Evolutionary conservation across 768 basidiomycete genomes (phyloP).

Genomic region (Auricularia heimuer): DNA sequence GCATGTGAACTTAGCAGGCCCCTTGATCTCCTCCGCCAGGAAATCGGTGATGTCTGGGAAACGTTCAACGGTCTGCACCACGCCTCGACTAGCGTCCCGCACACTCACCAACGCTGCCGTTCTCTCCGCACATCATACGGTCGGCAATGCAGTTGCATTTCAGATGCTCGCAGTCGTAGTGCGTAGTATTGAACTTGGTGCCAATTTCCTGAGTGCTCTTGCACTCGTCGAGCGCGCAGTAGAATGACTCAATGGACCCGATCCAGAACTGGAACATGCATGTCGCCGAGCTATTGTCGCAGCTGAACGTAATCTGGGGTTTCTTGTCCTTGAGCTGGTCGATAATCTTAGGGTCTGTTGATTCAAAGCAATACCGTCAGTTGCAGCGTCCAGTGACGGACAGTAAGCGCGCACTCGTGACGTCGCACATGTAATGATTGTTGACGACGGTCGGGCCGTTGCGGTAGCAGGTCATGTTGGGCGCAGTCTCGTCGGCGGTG

Average conservation of each 20-base stretch:
- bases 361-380: not conserved
- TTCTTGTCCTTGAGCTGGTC: constrained; percentile 86
- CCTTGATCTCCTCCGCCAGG: constrained; percentile 77
- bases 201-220: constrained; percentile 29
- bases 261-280: constrained; percentile 99
- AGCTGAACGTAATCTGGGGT: constrained; percentile 95
- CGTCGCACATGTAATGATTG: constrained; percentile 97
- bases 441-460: constrained; percentile 89
- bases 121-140: constrained; percentile 90
- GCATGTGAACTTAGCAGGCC: constrained; percentile 84
- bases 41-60: constrained; percentile 85
- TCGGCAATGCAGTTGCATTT: constrained; percentile 90
- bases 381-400: not conserved
- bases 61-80: too few relatives aligned
- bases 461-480: constrained; percentile 88
- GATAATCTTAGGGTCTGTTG: constrained; percentile 82
- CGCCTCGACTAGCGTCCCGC: too few relatives aligned
- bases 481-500: constrained; percentile 27
- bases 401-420: constrained; percentile 65
- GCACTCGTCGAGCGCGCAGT: constrained; percentile 78
- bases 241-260: constrained; percentile 88
- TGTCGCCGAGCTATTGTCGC: constrained; percentile 47
- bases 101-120: constrained; percentile 78
- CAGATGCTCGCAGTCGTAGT: constrained; percentile 74
- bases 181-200: constrained; percentile 53